Evolutionary conservation across 2,329 filamentous ascomycete species (phyloP).

Genomic region (Pseudogymnoascus sp.): DNA sequence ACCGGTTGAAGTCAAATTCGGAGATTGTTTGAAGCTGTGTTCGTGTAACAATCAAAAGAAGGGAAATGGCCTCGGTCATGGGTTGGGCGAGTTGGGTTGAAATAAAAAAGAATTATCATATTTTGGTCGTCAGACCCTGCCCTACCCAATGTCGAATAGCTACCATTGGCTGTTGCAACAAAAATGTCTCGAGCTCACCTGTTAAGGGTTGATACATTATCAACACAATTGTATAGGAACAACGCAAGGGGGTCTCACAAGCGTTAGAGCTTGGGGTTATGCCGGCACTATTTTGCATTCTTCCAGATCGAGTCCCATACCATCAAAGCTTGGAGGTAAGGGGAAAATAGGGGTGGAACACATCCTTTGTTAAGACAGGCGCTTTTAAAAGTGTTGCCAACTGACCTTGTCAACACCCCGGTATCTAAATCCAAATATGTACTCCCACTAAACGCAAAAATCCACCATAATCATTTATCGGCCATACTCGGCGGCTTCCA

Average conservation of each 20-base stretch:
- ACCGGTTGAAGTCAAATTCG: not conserved
- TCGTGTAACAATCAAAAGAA: not conserved
- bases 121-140: not conserved
- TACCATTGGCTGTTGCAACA: not conserved
- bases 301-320: not conserved
- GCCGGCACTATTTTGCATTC: not conserved
- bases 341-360: not conserved
- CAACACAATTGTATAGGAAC: not conserved
- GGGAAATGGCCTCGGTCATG: not conserved
- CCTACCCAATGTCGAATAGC: not conserved
- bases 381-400: not conserved
- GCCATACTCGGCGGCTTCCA: conserved; percentile 6
- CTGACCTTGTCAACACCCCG: not conserved
- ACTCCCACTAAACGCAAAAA: not conserved
- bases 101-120: not conserved
- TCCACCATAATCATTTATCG: not conserved
- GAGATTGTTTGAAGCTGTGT: not conserved
- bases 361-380: not conserved
- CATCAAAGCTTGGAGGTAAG: not conserved
- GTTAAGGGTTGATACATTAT: not conserved
- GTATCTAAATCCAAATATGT: not conserved
- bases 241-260: not conserved
- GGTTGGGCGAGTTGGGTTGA: not conserved
- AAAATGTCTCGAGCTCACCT: not conserved
- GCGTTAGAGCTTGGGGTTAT: not conserved